These are phyloP conservation scores for Apiotrichum laibachii DNA, from an alignment of 1,284 basidiomycete species.

Conservation along the genomic window DNA sequence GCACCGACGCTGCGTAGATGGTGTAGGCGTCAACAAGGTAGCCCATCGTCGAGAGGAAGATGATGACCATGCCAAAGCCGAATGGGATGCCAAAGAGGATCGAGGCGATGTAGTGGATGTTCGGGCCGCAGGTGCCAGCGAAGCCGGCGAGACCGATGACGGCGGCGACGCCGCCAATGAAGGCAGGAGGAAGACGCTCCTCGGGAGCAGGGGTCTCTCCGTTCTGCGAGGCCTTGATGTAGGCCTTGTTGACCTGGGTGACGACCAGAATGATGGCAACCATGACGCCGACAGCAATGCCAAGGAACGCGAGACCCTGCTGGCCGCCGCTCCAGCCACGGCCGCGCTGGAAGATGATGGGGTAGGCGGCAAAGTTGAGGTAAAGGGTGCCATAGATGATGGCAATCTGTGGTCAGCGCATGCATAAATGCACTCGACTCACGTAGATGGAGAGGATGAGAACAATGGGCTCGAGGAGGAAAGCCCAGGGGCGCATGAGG, in stretches of 20 bases:
- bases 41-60: constrained; percentile 34
- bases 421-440: constrained; percentile 36
- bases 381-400: constrained; percentile 34
- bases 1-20: constrained; percentile 56
- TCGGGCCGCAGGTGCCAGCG: constrained; percentile 58
- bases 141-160: constrained; percentile 27
- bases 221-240: constrained; percentile 13
- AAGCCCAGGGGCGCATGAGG: constrained; percentile 55
- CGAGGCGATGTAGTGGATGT: constrained; percentile 62
- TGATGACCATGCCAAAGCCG: constrained; percentile 49
- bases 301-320: constrained; percentile 63
- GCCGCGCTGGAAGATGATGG: constrained; percentile 50
- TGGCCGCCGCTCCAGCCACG: constrained; percentile 51
- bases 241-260: background rate
- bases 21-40: constrained; percentile 65
- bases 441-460: constrained; percentile 56
- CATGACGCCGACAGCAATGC: constrained; percentile 57
- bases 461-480: constrained; percentile 66
- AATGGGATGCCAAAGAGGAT: constrained; percentile 63
- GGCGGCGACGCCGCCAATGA: constrained; percentile 55
- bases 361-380: constrained; percentile 36
- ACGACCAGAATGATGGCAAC: background rate
- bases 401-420: constrained; percentile 15
- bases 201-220: constrained; percentile 31
- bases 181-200: constrained; percentile 62